A percentile compares a stretch with the other conserved stretches of the same genome.
These are phyloP conservation scores for Emergomyces orientalis DNA, from an alignment of 2,329 filamentous ascomycete species.

Conservation along the genomic window DNA sequence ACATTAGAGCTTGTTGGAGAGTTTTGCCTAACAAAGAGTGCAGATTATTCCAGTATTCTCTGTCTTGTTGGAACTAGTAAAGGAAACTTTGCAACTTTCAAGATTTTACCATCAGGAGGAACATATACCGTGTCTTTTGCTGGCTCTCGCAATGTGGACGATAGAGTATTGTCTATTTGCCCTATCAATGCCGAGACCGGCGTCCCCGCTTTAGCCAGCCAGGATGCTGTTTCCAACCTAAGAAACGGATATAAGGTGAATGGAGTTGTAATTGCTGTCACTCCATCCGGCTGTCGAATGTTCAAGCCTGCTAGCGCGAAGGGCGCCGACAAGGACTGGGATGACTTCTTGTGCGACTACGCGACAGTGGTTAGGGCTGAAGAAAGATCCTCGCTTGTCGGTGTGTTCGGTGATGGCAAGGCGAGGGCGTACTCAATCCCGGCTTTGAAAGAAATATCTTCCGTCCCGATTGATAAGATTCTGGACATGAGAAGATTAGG, in stretches of 20 bases:
- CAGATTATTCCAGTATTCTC: conserved; percentile 82
- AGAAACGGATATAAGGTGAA: conserved; percentile 65
- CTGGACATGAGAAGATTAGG: conserved; percentile 65
- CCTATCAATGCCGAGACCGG: conserved; percentile 75
- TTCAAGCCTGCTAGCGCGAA: conserved; percentile 79
- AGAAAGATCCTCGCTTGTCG: conserved; percentile 69
- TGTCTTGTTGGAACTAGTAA: conserved; percentile 83
- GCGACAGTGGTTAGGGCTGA: conserved; percentile 68
- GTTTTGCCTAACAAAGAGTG: conserved; percentile 19
- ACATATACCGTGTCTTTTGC: conserved; percentile 64
- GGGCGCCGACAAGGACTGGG: conserved; percentile 86
- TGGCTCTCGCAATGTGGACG: conserved; percentile 59
- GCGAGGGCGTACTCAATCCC: conserved; percentile 80
- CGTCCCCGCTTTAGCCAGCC: conserved; percentile 64
- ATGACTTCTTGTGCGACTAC: conserved; percentile 70
- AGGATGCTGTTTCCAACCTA: conserved; percentile 63
- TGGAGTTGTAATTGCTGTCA: conserved; percentile 72
- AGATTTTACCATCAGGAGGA: conserved; percentile 67
- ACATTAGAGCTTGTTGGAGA: neutral
- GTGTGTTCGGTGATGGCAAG: conserved; percentile 73
- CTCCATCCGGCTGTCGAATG: conserved; percentile 64
- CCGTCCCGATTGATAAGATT: conserved; percentile 52
- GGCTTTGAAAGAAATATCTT: conserved; percentile 71
- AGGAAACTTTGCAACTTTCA: conserved; percentile 81
- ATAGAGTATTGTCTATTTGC: conserved; percentile 61